Evolutionary conservation across 306 rosid species (phyloP).

Genomic region (Trifolium repens): DNA sequence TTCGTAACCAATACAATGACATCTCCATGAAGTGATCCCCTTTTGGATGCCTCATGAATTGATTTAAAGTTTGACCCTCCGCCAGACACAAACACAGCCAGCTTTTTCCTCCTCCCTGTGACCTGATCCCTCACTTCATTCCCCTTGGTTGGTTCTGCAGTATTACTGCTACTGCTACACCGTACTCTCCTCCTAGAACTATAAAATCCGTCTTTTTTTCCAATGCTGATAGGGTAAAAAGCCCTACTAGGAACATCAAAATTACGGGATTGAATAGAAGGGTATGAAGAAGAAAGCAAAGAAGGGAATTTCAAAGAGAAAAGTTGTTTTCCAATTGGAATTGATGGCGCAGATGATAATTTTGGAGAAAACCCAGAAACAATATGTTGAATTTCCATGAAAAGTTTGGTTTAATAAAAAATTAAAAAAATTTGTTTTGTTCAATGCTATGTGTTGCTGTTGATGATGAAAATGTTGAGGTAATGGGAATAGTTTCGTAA

Average conservation of each 20-base stretch:
- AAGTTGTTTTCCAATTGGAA: conserved; percentile 41
- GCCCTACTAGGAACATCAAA: conserved; percentile 34
- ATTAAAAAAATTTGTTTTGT: not conserved
- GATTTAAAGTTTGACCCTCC: conserved; percentile 92
- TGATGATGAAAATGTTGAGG: not conserved
- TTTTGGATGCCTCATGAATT: conserved; percentile 68
- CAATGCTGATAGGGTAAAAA: conserved; percentile 25
- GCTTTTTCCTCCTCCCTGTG: conserved; percentile 54
- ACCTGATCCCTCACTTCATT: conserved; percentile 38
- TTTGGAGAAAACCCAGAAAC: conserved; percentile 50
- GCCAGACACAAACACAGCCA: conserved; percentile 87
- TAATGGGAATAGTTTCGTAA: not conserved
- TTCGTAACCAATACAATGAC: conserved; percentile 73
- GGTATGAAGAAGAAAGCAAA: conserved; percentile 34
- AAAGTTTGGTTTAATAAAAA: not conserved
- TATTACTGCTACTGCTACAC: conserved; percentile 37
- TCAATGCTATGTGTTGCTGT: conserved; percentile 2
- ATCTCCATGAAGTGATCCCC: conserved; percentile 72
- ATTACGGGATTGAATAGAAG: conserved; percentile 43
- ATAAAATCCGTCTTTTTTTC: conserved; percentile 21
- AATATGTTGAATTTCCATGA: conserved; percentile 45
- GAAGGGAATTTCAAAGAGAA: conserved; percentile 26
- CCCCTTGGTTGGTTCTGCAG: conserved; percentile 26
- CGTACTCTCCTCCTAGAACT: conserved; percentile 36
- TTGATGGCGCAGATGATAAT: conserved; percentile 9